phyloP scores from a whole-genome alignment of 371 early-diverging fungal species.

The Haplosporangium sp. region DNA sequence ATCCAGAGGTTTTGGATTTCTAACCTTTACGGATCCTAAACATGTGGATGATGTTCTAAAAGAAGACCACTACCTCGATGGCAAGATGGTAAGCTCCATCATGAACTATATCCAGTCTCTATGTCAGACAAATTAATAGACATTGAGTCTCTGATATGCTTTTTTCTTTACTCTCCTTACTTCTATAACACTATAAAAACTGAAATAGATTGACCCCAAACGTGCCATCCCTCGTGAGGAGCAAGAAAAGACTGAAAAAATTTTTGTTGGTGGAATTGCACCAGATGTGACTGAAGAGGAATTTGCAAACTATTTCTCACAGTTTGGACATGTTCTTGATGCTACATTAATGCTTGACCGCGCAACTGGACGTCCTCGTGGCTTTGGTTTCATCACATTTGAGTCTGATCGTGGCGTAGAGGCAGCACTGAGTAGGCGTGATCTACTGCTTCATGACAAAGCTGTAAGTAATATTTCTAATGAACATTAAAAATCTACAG shows the following conservation, averaged over 20 bases:
- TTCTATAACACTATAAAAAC: too few relatives aligned
- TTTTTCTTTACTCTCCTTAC: background rate
- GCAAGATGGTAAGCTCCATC: constrained; percentile 75
- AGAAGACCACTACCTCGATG: constrained; percentile 84
- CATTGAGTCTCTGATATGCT: background rate
- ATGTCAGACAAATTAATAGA: background rate
- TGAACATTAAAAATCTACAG: background rate
- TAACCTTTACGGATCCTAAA: constrained; percentile 79
- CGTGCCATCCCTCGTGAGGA: constrained; percentile 86
- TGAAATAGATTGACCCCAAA: constrained; percentile 86
- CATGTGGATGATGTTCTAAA: constrained; percentile 80
- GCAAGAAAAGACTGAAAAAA: constrained; percentile 85
- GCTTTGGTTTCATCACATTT: constrained; percentile 88
- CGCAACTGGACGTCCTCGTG: constrained; percentile 81
- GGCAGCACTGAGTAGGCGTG: constrained; percentile 62
- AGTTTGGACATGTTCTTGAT: constrained; percentile 82
- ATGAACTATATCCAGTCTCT: too few relatives aligned
- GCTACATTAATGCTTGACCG: constrained; percentile 84
- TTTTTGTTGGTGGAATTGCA: constrained; percentile 93
- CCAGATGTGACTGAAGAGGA: constrained; percentile 86
- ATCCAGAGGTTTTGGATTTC: constrained; percentile 93
- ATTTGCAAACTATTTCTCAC: constrained; percentile 78
- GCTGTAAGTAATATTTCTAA: constrained; percentile 54
- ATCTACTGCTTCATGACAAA: constrained; percentile 67
- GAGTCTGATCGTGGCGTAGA: constrained; percentile 75